Base-by-base conservation (phyloP, 2,329 filamentous ascomycete genomes). In the Colletotrichum plurivorum region DNA sequence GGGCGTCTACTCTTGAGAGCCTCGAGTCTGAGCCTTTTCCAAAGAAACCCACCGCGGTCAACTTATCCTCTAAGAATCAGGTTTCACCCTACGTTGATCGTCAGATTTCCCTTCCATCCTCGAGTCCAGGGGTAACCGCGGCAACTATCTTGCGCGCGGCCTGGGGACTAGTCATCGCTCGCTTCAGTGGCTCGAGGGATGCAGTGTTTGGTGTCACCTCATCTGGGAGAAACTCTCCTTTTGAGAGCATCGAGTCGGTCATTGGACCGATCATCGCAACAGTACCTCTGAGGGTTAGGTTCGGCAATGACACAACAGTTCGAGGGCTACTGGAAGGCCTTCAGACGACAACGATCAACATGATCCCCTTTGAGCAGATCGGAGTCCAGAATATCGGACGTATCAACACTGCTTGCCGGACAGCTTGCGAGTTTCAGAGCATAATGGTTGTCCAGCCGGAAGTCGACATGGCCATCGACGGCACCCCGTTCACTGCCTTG, bases 161-260 rank as follows among this genome's bases (percentile, higher is more conserved):
- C 5, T 84, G 82, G 83, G 80, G 79, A 4, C 64, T 84, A 16
- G 76, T 81, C 2, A 76, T 82, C 0, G 76, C 77, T 1, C 71
- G 78, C 12, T 82, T 82, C 65, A 76, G 80, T 63, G 76, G 76
- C 1, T 74, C 77, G 20, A 65, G 76, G 9, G 79, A 82, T 53
- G 76, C 82, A 39, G 73, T 81, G 15, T 83, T 84, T 59, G 82
- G 81, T 7, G 78, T 80, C 68, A 82, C 79, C 0, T 73, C 82
- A 9, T 81, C 81, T 49, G 67, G 67, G 5, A 54, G 67, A 16
- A 81, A 69, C 39, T 62, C 64, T 7, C 43, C 67, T 4, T 69
- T 78, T 3, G 51, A 49, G 5, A 59, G 49, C 13, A 41, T 71
- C 16, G 73, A 76, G 51, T 70, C 71, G 18, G 71, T 76, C 52